A percentile compares a stretch with the other conserved stretches of the same genome.
phyloP scores from a whole-genome alignment of 1,284 basidiomycete species.

The Sporisorium graminicola region DNA sequence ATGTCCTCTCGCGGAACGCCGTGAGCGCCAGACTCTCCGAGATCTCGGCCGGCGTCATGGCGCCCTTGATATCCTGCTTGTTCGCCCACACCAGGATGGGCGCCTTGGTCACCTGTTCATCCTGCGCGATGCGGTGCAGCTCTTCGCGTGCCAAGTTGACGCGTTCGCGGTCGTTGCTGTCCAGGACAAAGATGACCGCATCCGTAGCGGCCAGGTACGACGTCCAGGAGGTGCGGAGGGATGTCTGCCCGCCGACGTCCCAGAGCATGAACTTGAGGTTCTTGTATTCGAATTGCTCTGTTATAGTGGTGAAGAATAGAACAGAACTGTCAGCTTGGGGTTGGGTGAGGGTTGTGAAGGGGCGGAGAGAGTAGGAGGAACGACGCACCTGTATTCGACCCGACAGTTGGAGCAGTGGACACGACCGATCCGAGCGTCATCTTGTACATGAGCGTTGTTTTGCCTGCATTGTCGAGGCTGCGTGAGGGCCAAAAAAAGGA shows the following conservation, averaged over 20 bases:
- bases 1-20: conserved; percentile 72
- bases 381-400: conserved; percentile 68
- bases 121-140: conserved; percentile 69
- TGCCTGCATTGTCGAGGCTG: conserved; percentile 72
- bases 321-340: not conserved
- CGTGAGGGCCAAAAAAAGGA: not conserved
- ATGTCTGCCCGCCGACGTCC: conserved; percentile 73
- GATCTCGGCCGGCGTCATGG: conserved; percentile 72
- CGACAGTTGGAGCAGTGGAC: conserved; percentile 73
- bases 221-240: conserved; percentile 71
- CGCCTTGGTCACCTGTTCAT: conserved; percentile 70
- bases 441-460: conserved; percentile 73
- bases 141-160: conserved; percentile 71
- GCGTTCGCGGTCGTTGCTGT: conserved; percentile 72
- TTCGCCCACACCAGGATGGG: conserved; percentile 73
- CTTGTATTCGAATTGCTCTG: conserved; percentile 71
- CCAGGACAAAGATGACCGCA: conserved; percentile 73
- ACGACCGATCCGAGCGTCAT: conserved; percentile 74
- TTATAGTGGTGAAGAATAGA: not conserved
- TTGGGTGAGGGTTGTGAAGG: not conserved
- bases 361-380: not conserved
- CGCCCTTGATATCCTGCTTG: conserved; percentile 72
- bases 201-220: conserved; percentile 71
- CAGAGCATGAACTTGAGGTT: conserved; percentile 72
- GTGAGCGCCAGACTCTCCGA: conserved; percentile 72